Conservation (phyloP, 177 flowering plant species). For the Vitis hybrid region DNA sequence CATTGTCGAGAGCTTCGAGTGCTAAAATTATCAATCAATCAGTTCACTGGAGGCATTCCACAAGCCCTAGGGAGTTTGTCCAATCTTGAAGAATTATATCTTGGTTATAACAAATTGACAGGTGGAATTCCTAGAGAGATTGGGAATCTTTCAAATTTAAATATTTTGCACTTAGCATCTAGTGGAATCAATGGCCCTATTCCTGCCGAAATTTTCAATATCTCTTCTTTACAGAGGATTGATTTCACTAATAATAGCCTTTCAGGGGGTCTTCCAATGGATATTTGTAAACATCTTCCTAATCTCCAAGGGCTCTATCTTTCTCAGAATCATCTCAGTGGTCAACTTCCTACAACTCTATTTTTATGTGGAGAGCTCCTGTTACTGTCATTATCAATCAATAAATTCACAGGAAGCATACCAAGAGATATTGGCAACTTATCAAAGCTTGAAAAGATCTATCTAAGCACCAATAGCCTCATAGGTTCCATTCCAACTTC, state of each 20-base stretch:
- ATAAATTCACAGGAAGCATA: too few relatives aligned
- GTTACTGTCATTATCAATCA: too few relatives aligned
- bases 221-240: background rate
- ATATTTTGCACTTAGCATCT: background rate
- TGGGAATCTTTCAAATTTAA: conserved; percentile 16
- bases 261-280: background rate
- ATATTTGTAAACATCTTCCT: background rate
- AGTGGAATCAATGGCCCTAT: conserved; percentile 7
- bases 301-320: too few relatives aligned
- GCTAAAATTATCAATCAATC: background rate
- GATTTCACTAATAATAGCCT: background rate
- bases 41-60: conserved; percentile 13
- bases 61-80: conserved; percentile 15
- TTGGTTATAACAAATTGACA: conserved; percentile 20
- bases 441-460: too few relatives aligned
- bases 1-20: conserved; percentile 7
- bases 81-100: background rate
- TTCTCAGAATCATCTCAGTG: too few relatives aligned
- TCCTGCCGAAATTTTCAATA: conserved; percentile 10
- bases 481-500: too few relatives aligned
- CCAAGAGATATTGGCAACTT: too few relatives aligned
- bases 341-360: too few relatives aligned
- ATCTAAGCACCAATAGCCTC: too few relatives aligned
- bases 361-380: too few relatives aligned
- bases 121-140: conserved; percentile 22